Percentiles rank a stretch among this genome's conserved stretches.
Conservation (phyloP, 345 rosid species). For the Rhodamnia argentea region DNA sequence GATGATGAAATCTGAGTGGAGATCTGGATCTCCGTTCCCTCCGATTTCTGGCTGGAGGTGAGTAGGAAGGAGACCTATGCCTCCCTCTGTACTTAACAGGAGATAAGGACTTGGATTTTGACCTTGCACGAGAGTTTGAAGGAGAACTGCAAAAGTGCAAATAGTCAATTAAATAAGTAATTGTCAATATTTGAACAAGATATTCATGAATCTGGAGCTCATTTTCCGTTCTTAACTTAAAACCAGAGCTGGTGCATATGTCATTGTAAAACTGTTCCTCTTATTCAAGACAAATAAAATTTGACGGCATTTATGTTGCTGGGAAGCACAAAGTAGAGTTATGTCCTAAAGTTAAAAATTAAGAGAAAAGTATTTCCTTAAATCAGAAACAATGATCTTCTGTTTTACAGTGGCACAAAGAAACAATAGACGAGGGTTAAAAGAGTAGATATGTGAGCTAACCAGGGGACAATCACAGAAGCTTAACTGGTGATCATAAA, state of each 20-base stretch:
- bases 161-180: not conserved
- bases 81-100: constrained; percentile 57
- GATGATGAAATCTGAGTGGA: constrained; percentile 43
- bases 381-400: not conserved
- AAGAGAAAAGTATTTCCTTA: not conserved
- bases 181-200: not conserved
- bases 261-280: not conserved
- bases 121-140: constrained; percentile 50
- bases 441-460: not conserved
- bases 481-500: not conserved
- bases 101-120: constrained; percentile 70
- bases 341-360: not conserved
- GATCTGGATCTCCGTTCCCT: constrained; percentile 67
- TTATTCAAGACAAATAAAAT: not conserved
- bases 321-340: not conserved
- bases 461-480: not conserved
- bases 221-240: not conserved
- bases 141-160: constrained; percentile 44
- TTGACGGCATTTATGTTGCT: not conserved
- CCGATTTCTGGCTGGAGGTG: constrained; percentile 47
- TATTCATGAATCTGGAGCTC: not conserved
- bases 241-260: not conserved
- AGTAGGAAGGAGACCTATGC: constrained; percentile 59
- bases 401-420: not conserved
- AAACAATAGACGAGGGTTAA: not conserved